A percentile compares a stretch with the other conserved stretches of the same genome.
phyloP scores from a whole-genome alignment of 1,284 basidiomycete genomes.

The Pisolithus thermaeus region DNA sequence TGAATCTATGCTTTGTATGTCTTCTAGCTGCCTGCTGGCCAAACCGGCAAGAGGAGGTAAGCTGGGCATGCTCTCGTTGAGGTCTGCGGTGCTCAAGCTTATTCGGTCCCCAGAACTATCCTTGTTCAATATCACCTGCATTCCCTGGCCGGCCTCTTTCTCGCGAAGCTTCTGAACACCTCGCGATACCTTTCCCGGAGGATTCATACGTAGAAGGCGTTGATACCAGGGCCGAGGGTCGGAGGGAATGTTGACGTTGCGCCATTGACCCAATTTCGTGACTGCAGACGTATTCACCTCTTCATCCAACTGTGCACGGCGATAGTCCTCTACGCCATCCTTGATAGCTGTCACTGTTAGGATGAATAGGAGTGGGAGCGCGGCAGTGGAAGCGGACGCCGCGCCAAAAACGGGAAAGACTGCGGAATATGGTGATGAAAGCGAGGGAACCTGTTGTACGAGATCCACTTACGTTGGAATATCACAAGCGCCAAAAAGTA shows the following conservation, averaged over 20 bases:
- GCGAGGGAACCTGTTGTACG: neutral
- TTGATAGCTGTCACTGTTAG: conserved; percentile 88
- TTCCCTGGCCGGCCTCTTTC: conserved; percentile 66
- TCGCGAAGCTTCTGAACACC: conserved; percentile 85
- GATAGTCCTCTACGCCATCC: conserved; percentile 92
- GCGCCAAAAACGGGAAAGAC: conserved; percentile 92
- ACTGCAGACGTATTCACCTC: conserved; percentile 88
- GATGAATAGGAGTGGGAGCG: conserved; percentile 87
- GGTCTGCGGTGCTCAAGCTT: conserved; percentile 36
- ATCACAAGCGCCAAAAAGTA: conserved; percentile 87
- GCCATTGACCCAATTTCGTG: conserved; percentile 83
- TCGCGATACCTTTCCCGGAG: conserved; percentile 72
- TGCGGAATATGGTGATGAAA: conserved; percentile 24
- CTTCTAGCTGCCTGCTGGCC: conserved; percentile 50
- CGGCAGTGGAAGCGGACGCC: conserved; percentile 76
- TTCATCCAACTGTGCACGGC: conserved; percentile 81
- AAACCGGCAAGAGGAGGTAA: conserved; percentile 24
- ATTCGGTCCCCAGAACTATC: conserved; percentile 34
- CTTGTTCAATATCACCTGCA: conserved; percentile 60
- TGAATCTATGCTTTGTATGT: conserved; percentile 50
- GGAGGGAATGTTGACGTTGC: conserved; percentile 81
- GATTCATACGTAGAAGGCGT: conserved; percentile 60
- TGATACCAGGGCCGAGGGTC: conserved; percentile 77
- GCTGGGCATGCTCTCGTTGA: conserved; percentile 39
- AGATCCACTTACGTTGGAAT: conserved; percentile 59